A percentile compares a stretch with the other conserved stretches of the same genome.
phyloP scores from a whole-genome alignment of 2,329 filamentous ascomycete genomes.

The Paraphoma chrysanthemicola region DNA sequence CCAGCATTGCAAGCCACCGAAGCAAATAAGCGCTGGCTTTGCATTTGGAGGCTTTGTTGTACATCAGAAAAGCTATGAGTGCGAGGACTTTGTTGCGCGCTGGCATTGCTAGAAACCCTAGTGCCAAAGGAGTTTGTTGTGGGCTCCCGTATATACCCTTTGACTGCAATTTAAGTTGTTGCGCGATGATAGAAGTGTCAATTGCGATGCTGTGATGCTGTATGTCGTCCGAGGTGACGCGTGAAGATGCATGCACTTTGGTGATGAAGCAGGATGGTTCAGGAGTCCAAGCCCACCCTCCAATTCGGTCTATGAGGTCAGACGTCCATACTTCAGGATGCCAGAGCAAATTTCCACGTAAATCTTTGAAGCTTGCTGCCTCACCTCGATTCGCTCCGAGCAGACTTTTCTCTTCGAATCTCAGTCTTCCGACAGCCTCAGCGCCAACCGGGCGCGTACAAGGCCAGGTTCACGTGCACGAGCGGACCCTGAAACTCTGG shows the following conservation, averaged over 20 bases:
- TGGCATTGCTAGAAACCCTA: neutral
- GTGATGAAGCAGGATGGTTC: too few relatives aligned
- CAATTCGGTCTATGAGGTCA: too few relatives aligned
- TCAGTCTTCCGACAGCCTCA: neutral
- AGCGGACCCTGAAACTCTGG: conserved; percentile 3
- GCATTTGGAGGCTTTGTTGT: neutral
- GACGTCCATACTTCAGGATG: too few relatives aligned
- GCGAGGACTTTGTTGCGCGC: neutral
- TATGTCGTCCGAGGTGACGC: too few relatives aligned
- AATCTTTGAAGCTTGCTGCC: too few relatives aligned
- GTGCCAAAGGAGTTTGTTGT: neutral
- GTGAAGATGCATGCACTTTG: too few relatives aligned
- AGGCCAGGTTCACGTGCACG: neutral
- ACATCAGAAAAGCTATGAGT: neutral
- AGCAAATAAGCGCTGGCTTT: conserved; percentile 11
- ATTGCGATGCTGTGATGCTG: too few relatives aligned
- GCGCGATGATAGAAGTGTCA: too few relatives aligned
- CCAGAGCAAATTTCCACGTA: too few relatives aligned
- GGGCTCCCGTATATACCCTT: neutral
- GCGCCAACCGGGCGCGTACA: neutral
- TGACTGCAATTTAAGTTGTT: neutral
- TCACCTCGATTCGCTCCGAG: neutral
- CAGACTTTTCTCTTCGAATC: neutral
- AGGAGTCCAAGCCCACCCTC: too few relatives aligned
- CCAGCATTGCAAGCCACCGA: conserved; percentile 34